Evolutionary conservation across 2,329 filamentous ascomycete species (phyloP).

Genomic region (Penicillium sp.): DNA sequence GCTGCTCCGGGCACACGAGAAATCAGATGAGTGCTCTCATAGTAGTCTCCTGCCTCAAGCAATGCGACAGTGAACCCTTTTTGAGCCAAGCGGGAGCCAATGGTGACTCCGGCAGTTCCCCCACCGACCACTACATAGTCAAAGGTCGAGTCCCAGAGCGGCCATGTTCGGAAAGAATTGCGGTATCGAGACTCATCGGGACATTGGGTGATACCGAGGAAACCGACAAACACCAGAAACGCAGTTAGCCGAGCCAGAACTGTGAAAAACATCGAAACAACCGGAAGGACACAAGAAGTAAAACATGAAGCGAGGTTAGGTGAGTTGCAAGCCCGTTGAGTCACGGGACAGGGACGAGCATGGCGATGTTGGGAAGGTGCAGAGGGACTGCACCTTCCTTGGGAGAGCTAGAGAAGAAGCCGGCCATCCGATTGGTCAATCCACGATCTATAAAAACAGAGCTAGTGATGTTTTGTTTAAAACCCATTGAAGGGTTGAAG

Average conservation of each 20-base stretch:
- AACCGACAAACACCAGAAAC: slow-evolving; percentile 10
- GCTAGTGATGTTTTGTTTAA: too few species aligned
- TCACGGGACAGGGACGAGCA: not conserved
- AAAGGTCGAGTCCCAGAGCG: slow-evolving; percentile 19
- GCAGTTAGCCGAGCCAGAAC: not conserved
- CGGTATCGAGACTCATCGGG: not conserved
- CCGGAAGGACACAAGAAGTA: not conserved
- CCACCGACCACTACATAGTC: slow-evolving; percentile 41
- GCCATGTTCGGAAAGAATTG: slow-evolving; percentile 6
- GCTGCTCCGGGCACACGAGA: slow-evolving; percentile 49
- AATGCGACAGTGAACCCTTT: slow-evolving; percentile 46
- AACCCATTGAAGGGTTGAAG: too few species aligned
- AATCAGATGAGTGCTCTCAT: slow-evolving; percentile 59
- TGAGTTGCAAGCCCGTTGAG: not conserved
- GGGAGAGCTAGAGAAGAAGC: not conserved
- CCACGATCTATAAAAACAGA: too few species aligned
- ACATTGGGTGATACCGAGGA: slow-evolving; percentile 1
- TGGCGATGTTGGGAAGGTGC: not conserved
- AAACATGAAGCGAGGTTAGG: not conserved
- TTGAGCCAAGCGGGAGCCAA: slow-evolving; percentile 59
- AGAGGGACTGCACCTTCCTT: not conserved
- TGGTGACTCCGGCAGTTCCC: slow-evolving; percentile 44
- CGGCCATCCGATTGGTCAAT: not conserved
- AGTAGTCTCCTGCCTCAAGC: slow-evolving; percentile 49
- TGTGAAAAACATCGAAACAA: not conserved